Evolutionary conservation across 108 stramenopile species (phyloP).

Genomic region (Aurantiochytrium sp.): DNA sequence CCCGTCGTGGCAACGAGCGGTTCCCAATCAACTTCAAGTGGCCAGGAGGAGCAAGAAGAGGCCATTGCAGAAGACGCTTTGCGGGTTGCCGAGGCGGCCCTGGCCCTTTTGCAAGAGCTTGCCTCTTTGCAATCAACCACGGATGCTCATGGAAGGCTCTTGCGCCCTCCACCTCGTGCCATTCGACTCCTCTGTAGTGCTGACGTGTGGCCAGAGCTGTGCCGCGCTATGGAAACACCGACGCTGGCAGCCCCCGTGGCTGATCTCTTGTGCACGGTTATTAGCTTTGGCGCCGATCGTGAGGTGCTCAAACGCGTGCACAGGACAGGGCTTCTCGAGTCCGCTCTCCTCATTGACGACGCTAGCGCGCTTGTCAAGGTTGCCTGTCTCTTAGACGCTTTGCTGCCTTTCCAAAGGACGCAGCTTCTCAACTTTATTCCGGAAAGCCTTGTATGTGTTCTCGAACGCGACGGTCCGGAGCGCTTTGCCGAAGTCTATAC

Average conservation of each 20-base stretch:
- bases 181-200: background rate
- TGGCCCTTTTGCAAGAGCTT: background rate
- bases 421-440: background rate
- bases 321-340: background rate
- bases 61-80: background rate
- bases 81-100: background rate
- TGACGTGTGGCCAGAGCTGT: background rate
- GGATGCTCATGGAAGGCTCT: background rate
- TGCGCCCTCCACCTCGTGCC: background rate
- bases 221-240: background rate
- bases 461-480: background rate
- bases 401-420: background rate
- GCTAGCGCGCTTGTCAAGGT: background rate
- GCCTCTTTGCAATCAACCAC: background rate
- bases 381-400: background rate
- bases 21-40: too few species aligned
- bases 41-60: too few species aligned
- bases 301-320: background rate
- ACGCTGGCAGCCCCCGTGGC: background rate
- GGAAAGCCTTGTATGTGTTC: background rate
- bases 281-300: background rate
- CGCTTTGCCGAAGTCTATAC: constrained; percentile 3
- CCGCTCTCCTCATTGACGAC: background rate
- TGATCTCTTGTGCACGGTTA: background rate
- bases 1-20: too few species aligned